Conservation (phyloP, 805 yeast species). For the Zygosaccharomyces pseudorouxii region DNA sequence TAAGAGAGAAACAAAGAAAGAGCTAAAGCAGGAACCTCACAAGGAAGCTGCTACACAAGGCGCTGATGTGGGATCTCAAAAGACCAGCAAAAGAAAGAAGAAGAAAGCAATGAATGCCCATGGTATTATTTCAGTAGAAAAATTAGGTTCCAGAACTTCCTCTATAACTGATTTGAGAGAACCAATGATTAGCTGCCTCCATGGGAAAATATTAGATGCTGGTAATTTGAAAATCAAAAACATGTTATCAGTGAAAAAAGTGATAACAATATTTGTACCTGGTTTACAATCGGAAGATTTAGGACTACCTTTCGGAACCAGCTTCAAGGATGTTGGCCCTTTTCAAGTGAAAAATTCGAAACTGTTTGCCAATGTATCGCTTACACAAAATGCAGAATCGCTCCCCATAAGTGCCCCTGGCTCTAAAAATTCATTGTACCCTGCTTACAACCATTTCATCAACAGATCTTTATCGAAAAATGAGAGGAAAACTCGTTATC, state of each 20-base stretch:
- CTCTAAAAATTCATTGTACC: constrained; percentile 49
- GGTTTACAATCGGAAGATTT: constrained; percentile 53
- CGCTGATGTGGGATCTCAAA: neutral
- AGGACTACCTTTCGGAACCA: constrained; percentile 17
- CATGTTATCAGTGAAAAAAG: constrained; percentile 41
- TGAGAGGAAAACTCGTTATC: constrained; percentile 44
- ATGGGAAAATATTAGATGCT: neutral
- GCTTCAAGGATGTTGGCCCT: constrained; percentile 15
- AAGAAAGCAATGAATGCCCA: neutral
- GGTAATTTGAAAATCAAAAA: neutral
- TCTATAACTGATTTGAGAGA: constrained; percentile 1
- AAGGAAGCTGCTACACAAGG: neutral
- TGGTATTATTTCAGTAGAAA: neutral
- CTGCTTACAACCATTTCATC: constrained; percentile 51
- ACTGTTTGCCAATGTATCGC: neutral
- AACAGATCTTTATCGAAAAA: constrained; percentile 52
- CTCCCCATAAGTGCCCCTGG: constrained; percentile 66
- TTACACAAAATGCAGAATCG: constrained; percentile 15
- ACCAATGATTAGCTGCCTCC: neutral
- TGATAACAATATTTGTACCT: constrained; percentile 58
- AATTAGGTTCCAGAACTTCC: neutral
- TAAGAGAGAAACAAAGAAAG: neutral
- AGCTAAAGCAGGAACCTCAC: neutral
- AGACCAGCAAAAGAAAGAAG: neutral
- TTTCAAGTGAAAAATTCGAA: constrained; percentile 7